Conservation (phyloP, 2,329 filamentous ascomycete genomes). For the Plenodomus biglobosus region DNA sequence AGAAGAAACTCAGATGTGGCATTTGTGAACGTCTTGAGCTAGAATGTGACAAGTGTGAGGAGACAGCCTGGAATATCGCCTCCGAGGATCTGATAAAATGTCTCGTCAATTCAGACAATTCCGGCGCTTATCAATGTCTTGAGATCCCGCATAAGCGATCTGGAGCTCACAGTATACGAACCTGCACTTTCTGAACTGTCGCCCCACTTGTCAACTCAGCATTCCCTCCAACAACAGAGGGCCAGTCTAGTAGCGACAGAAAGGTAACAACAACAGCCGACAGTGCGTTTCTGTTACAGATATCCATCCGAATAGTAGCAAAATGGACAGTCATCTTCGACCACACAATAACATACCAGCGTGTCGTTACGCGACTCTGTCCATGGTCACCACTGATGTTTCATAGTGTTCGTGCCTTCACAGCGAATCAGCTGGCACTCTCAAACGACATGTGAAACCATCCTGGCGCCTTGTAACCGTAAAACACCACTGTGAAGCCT, state of each 20-base stretch:
- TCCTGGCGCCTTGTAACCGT: constrained; percentile 35
- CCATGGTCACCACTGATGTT: constrained; percentile 37
- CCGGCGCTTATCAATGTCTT: constrained; percentile 26
- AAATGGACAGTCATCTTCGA: constrained; percentile 43
- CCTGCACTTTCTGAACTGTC: constrained; percentile 10
- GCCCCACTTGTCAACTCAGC: constrained; percentile 12
- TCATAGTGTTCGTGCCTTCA: constrained; percentile 39
- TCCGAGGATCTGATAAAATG: constrained; percentile 1
- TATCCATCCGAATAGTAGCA: constrained; percentile 37
- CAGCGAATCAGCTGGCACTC: constrained; percentile 38
- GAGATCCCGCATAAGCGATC: constrained; percentile 24
- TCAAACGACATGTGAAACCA: constrained; percentile 23
- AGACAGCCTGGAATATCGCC: constrained; percentile 16
- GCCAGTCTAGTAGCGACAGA: constrained; percentile 1
- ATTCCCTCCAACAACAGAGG: constrained; percentile 9
- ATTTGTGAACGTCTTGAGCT: constrained; percentile 36
- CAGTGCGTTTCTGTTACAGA: constrained; percentile 36
- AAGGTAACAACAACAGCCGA: constrained; percentile 28
- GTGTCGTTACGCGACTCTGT: constrained; percentile 29
- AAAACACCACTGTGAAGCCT: constrained; percentile 34
- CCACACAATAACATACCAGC: constrained; percentile 33
- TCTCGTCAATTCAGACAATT: constrained; percentile 3
- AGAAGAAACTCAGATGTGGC: constrained; percentile 38
- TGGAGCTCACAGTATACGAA: constrained; percentile 12
- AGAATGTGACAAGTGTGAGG: constrained; percentile 29